phyloP scores from a whole-genome alignment of 805 yeast genomes.

The Lipomyces oligophaga region DNA sequence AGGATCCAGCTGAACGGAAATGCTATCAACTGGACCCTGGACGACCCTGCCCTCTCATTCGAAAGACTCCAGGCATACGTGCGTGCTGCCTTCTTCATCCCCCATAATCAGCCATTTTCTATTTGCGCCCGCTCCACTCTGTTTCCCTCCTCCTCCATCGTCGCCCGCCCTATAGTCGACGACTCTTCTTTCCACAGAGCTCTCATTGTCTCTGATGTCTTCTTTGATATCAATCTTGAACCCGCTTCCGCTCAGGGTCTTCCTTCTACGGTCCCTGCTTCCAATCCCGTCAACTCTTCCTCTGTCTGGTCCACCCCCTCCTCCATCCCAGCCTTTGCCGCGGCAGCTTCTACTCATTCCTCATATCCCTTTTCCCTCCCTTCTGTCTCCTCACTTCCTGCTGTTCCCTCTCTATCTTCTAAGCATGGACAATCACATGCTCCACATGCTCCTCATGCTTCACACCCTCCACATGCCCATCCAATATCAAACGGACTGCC shows the following conservation, averaged over 20 bases:
- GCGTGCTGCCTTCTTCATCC: conserved; percentile 23
- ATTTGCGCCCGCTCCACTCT: conserved; percentile 3
- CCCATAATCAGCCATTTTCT: conserved; percentile 3
- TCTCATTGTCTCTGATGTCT: conserved; percentile 9
- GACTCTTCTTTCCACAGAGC: conserved; percentile 14
- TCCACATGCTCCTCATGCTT: conserved; percentile 9
- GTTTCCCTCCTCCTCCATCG: background rate
- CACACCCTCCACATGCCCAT: conserved; percentile 21
- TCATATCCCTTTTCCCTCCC: conserved; percentile 4
- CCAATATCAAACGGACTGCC: too few relatives aligned
- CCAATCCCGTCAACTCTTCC: background rate
- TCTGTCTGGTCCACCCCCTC: conserved; percentile 2
- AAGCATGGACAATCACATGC: background rate
- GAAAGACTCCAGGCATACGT: conserved; percentile 17
- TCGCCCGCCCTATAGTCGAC: conserved; percentile 6
- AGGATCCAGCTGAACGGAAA: conserved; percentile 19
- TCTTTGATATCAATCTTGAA: conserved; percentile 8
- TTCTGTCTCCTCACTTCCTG: conserved; percentile 4
- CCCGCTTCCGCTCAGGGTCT: conserved; percentile 2
- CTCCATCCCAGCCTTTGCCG: conserved; percentile 6
- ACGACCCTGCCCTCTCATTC: conserved; percentile 12
- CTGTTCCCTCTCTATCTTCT: background rate
- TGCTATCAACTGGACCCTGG: conserved; percentile 18
- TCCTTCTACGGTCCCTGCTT: background rate
- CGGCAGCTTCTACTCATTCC: conserved; percentile 4